Conservation (phyloP, 257 asterid species). For the Primulina eburnea region DNA sequence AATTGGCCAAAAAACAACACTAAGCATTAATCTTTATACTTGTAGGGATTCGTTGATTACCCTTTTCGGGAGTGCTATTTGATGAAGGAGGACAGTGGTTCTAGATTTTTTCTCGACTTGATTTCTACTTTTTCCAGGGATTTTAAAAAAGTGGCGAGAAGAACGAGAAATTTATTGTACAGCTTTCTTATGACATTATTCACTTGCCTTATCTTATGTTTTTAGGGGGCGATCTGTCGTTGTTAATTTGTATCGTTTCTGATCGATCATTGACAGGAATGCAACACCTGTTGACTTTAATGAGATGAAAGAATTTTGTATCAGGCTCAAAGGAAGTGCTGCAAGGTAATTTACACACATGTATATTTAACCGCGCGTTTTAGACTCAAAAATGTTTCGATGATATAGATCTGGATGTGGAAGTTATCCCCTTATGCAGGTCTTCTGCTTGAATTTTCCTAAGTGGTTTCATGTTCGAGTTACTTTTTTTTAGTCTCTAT, state of each 20-base stretch:
- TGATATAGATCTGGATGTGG: not conserved
- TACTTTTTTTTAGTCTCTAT: no score
- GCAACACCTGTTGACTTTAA: not conserved
- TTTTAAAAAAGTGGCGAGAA: not conserved
- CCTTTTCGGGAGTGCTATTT: not conserved
- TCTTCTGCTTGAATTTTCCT: conserved; percentile 1
- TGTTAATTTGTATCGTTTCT: not conserved
- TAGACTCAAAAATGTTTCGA: not conserved
- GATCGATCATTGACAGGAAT: not conserved
- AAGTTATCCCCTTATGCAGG: not conserved
- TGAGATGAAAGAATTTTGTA: conserved; percentile 1
- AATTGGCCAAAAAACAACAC: not conserved
- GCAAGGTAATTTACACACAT: conserved; percentile 8
- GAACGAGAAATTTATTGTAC: not conserved
- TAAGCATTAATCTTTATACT: not conserved
- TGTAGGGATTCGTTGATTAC: not conserved
- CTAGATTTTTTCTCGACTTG: not conserved
- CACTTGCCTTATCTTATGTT: not conserved
- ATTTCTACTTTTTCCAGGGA: not conserved
- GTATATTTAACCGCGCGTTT: not conserved
- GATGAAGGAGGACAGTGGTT: not conserved
- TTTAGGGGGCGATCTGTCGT: not conserved
- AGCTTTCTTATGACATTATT: not conserved
- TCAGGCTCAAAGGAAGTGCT: conserved; percentile 21
- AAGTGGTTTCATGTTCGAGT: not conserved